These are phyloP conservation scores for Ophiocordyceps robertsii DNA, from an alignment of 2,329 filamentous ascomycete species.

Conservation along the genomic window DNA sequence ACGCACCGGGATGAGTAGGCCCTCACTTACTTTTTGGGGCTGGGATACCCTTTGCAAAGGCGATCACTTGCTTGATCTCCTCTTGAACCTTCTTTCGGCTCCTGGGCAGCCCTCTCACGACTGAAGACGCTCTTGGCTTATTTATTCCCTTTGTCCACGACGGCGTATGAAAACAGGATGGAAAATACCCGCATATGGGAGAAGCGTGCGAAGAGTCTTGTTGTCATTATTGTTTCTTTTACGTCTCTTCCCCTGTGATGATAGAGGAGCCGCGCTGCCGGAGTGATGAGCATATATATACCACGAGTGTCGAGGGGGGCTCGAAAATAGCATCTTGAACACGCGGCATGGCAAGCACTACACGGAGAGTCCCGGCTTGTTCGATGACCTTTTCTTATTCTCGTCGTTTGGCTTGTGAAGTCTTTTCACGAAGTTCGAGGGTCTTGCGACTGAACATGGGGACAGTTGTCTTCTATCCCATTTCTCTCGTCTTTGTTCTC, in stretches of 20 bases:
- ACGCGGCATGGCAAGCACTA: background rate
- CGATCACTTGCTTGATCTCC: background rate
- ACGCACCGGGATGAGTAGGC: background rate
- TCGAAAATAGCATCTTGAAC: background rate
- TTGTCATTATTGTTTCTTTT: background rate
- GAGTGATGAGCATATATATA: background rate
- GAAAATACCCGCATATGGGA: slow-evolving; percentile 1
- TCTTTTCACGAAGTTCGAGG: too few relatives aligned
- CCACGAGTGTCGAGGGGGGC: background rate
- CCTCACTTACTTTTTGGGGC: background rate
- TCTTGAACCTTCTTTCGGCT: background rate
- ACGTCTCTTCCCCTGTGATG: background rate
- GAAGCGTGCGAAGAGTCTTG: background rate
- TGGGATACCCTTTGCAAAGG: background rate
- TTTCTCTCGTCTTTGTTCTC: too few relatives aligned
- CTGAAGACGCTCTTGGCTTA: background rate
- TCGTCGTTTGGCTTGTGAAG: too few relatives aligned
- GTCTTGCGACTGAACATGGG: too few relatives aligned
- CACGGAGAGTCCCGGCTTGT: background rate
- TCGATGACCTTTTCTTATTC: too few relatives aligned
- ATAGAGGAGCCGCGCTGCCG: background rate
- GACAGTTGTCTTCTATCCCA: too few relatives aligned
- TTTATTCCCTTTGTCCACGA: slow-evolving; percentile 5
- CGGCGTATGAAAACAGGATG: slow-evolving; percentile 3
- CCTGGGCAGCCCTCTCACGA: background rate